phyloP scores from a whole-genome alignment of 2,329 filamentous ascomycete species.

The Aschersonia sp. region DNA sequence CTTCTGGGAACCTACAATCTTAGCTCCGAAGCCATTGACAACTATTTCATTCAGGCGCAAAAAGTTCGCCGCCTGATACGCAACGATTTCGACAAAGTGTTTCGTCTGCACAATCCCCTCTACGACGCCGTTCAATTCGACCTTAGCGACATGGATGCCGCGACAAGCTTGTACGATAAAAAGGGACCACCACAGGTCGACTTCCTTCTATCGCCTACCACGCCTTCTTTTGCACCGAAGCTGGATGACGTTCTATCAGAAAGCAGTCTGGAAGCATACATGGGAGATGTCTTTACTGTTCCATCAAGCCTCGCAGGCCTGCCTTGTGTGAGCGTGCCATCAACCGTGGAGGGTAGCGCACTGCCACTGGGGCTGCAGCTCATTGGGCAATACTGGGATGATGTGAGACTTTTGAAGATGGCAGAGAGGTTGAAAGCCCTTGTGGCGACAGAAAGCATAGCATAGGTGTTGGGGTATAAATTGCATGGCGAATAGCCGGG shows the following conservation, averaged over 20 bases:
- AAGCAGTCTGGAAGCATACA: conserved; percentile 59
- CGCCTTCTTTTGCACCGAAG: conserved; percentile 58
- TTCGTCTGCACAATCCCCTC: conserved; percentile 56
- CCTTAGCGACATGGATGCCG: conserved; percentile 43
- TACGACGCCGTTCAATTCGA: conserved; percentile 36
- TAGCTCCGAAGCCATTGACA: conserved; percentile 81
- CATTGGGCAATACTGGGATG: conserved; percentile 71
- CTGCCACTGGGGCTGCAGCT: conserved; percentile 50
- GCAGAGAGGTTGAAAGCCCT: conserved; percentile 27
- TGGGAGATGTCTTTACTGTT: conserved; percentile 92
- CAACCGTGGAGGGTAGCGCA: conserved; percentile 15
- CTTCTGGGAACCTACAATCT: conserved; percentile 81
- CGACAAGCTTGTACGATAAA: conserved; percentile 36
- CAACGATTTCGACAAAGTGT: conserved; percentile 71
- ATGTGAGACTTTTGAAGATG: conserved; percentile 44
- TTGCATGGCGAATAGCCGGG: no score
- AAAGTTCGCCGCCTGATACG: conserved; percentile 72
- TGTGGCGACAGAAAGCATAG: conserved; percentile 11
- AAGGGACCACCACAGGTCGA: conserved; percentile 55
- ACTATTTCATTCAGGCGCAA: conserved; percentile 93
- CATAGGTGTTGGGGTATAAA: neutral
- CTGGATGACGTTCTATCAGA: conserved; percentile 41
- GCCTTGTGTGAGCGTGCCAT: conserved; percentile 72
- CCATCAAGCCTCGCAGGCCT: conserved; percentile 85
- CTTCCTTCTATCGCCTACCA: conserved; percentile 75